phyloP scores from a whole-genome alignment of 495 filamentous ascomycete genomes.

The Hyphodiscus hymeniophilus region DNA sequence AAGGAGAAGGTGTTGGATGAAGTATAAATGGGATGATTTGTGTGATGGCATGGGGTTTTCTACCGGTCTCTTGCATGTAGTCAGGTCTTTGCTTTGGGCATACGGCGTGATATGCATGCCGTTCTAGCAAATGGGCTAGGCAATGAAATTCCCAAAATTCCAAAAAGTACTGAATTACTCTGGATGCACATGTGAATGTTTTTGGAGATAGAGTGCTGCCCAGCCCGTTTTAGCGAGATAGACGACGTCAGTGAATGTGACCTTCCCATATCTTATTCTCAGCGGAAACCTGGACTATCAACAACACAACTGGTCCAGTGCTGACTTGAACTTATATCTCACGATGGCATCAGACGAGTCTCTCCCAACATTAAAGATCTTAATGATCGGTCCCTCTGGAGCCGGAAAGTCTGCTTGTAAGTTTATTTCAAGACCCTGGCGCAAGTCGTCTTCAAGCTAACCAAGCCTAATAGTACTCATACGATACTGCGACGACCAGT shows the following conservation, averaged over 20 bases:
- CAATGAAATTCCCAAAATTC: constrained; percentile 24
- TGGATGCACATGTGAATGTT: constrained; percentile 1
- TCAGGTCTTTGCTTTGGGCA: constrained; percentile 46
- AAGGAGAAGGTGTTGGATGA: constrained; percentile 90
- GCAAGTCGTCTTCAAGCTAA: background rate
- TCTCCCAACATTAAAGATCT: constrained; percentile 41
- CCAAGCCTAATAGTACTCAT: constrained; percentile 25
- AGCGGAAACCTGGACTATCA: background rate
- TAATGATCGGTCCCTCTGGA: constrained; percentile 45
- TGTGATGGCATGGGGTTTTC: constrained; percentile 38
- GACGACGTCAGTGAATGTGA: constrained; percentile 14
- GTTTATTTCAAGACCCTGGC: constrained; percentile 12
- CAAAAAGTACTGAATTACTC: constrained; percentile 6
- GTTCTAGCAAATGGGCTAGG: constrained; percentile 37
- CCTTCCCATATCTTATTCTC: background rate
- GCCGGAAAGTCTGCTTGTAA: constrained; percentile 46
- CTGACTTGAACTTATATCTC: constrained; percentile 1
- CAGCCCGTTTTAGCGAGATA: constrained; percentile 11
- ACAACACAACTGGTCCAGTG: background rate
- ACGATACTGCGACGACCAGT: constrained; percentile 51
- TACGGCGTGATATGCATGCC: constrained; percentile 38
- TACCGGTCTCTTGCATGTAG: constrained; percentile 28
- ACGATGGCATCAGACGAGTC: constrained; percentile 39
- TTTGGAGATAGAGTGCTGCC: background rate
- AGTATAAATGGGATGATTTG: constrained; percentile 59